A percentile compares a stretch with the other conserved stretches of the same genome.
phyloP scores from a whole-genome alignment of 345 rosid genomes.

The Arabis alpina region DNA sequence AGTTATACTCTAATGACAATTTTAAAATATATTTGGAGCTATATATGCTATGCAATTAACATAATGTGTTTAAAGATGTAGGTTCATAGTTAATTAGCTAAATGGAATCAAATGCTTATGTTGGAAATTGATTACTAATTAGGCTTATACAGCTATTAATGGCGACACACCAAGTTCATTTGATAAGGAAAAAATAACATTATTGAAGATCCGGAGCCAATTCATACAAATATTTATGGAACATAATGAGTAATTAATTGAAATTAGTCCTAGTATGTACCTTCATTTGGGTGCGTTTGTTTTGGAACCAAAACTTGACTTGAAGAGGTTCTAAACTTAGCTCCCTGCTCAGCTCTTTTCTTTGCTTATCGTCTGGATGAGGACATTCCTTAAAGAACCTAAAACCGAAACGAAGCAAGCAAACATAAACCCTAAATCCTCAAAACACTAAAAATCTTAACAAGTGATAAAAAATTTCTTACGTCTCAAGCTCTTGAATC shows the following conservation, averaged over 20 bases:
- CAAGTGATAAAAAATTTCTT: constrained; percentile 35
- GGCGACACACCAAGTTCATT: not conserved
- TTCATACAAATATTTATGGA: constrained; percentile 1
- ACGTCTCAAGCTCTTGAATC: constrained; percentile 97
- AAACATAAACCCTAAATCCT: constrained; percentile 27
- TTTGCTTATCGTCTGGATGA: constrained; percentile 95
- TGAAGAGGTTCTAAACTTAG: constrained; percentile 83
- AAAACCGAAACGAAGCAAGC: constrained; percentile 12
- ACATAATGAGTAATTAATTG: constrained; percentile 9
- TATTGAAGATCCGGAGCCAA: not conserved
- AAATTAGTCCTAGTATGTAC: constrained; percentile 41
- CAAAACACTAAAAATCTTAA: not conserved
- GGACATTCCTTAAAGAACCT: constrained; percentile 96
- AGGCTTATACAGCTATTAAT: too few species aligned
- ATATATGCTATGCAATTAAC: not conserved
- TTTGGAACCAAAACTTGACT: constrained; percentile 98
- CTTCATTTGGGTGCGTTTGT: constrained; percentile 98
- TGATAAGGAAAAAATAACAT: not conserved
- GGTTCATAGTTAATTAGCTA: not conserved
- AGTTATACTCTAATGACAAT: not conserved
- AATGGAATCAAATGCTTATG: not conserved
- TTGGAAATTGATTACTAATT: not conserved
- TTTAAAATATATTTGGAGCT: not conserved
- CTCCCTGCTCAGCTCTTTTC: constrained; percentile 83
- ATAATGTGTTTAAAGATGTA: not conserved